Conservation (phyloP, 2,329 filamentous ascomycete genomes). For the Cercospora brassicicola region DNA sequence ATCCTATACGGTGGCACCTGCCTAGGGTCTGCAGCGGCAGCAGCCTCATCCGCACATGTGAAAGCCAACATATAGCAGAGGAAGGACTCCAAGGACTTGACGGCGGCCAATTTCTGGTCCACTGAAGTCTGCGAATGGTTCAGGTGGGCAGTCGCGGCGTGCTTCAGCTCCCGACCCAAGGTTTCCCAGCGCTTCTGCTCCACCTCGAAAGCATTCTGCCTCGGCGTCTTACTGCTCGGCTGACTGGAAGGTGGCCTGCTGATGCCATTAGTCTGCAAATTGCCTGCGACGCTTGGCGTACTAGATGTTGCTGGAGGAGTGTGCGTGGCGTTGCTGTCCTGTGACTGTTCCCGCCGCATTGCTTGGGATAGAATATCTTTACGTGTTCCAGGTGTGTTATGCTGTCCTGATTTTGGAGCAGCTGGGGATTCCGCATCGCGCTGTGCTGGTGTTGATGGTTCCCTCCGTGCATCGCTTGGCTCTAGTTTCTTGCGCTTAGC, state of each 20-base stretch:
- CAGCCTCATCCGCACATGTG: slow-evolving; percentile 35
- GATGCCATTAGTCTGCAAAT: slow-evolving; percentile 20
- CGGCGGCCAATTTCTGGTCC: slow-evolving; percentile 37
- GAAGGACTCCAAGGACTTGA: slow-evolving; percentile 49
- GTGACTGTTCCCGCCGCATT: slow-evolving; percentile 30
- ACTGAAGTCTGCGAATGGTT: slow-evolving; percentile 15
- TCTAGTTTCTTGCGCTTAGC: slow-evolving; percentile 33
- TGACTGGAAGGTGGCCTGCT: slow-evolving; percentile 27
- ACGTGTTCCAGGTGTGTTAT: slow-evolving; percentile 31
- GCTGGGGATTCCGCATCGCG: slow-evolving; percentile 27
- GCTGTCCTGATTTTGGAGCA: slow-evolving; percentile 26
- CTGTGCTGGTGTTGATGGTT: slow-evolving; percentile 32
- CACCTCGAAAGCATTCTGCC: slow-evolving; percentile 41
- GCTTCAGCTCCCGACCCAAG: slow-evolving; percentile 50
- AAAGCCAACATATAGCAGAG: slow-evolving; percentile 42
- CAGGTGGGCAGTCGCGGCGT: slow-evolving; percentile 43
- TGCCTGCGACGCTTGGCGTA: slow-evolving; percentile 27
- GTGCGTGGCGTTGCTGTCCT: slow-evolving; percentile 27
- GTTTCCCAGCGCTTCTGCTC: slow-evolving; percentile 44
- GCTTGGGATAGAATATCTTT: slow-evolving; percentile 33
- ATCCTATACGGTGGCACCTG: slow-evolving; percentile 24
- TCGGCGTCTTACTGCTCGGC: slow-evolving; percentile 31
- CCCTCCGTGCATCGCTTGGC: slow-evolving; percentile 21
- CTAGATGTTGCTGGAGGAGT: slow-evolving; percentile 31
- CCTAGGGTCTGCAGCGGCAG: slow-evolving; percentile 29